A percentile compares a stretch with the other conserved stretches of the same genome.
Conservation (phyloP, 257 asterid species). For the Solanum clarkiae region DNA sequence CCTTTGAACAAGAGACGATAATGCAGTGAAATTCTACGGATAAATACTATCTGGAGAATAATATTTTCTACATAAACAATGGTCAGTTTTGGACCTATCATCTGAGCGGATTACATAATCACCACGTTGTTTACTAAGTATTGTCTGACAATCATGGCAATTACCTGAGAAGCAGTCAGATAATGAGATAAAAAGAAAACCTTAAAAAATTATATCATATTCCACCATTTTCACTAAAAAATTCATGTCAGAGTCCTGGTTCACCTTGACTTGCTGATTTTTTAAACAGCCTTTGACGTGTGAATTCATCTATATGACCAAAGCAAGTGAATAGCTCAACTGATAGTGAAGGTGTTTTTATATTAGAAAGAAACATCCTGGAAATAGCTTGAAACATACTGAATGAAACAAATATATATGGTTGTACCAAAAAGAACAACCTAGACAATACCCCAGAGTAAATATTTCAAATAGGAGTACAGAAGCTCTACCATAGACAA, state of each 20-base stretch:
- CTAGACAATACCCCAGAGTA: not conserved
- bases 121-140: not conserved
- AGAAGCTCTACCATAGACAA: not conserved
- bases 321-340: not conserved
- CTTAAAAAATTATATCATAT: not conserved
- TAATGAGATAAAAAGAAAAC: not conserved
- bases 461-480: not conserved
- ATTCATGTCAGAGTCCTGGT: not conserved
- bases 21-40: not conserved
- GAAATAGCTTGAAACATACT: not conserved
- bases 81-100: not conserved
- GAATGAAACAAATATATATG: not conserved
- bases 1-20: not conserved
- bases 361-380: not conserved
- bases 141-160: not conserved
- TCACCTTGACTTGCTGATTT: not conserved
- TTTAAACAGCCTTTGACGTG: not conserved
- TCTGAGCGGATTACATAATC: not conserved
- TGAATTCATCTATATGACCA: not conserved
- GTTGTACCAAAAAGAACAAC: not conserved
- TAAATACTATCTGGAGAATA: not conserved
- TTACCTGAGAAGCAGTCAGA: not conserved
- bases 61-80: not conserved
- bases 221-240: not conserved
- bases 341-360: not conserved